Conservation (phyloP, 345 rosid genomes). For the Gossypium sturtianum region DNA sequence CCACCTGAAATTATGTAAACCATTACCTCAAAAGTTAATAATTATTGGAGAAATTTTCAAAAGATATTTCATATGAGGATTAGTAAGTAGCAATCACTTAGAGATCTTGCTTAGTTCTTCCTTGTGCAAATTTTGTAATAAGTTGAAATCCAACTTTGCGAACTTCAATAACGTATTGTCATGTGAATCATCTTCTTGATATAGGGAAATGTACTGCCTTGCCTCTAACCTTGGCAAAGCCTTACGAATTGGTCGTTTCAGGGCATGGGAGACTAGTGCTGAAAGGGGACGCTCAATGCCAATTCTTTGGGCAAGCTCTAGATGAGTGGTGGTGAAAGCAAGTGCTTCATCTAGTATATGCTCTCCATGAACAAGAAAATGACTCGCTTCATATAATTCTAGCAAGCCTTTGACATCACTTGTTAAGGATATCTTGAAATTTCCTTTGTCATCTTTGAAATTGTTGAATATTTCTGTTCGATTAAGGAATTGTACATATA, state of each 20-base stretch:
- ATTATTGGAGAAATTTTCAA: neutral
- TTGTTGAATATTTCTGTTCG: slow-evolving; percentile 26
- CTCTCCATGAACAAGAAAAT: slow-evolving; percentile 19
- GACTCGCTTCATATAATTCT: slow-evolving; percentile 20
- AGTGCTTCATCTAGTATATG: slow-evolving; percentile 19
- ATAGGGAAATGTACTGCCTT: slow-evolving; percentile 18
- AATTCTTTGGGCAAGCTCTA: neutral
- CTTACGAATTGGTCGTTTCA: slow-evolving; percentile 16
- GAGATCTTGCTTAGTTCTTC: slow-evolving; percentile 17
- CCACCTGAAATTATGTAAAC: slow-evolving; percentile 22
- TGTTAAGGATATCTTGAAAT: neutral
- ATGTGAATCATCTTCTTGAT: neutral
- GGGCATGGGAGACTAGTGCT: slow-evolving; percentile 10
- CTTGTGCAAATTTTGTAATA: slow-evolving; percentile 18
- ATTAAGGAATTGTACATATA: neutral
- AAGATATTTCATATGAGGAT: neutral
- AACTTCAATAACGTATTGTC: slow-evolving; percentile 11
- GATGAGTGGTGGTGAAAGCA: slow-evolving; percentile 7
- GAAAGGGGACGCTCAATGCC: neutral
- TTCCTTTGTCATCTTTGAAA: slow-evolving; percentile 22
- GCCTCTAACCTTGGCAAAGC: slow-evolving; percentile 21
- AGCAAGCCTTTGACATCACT: slow-evolving; percentile 10
- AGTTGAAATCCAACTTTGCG: slow-evolving; percentile 35
- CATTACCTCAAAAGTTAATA: neutral
- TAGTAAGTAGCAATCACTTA: slow-evolving; percentile 5